Conservation (phyloP, 1,284 basidiomycete species). For the Acaromyces ingoldii region DNA sequence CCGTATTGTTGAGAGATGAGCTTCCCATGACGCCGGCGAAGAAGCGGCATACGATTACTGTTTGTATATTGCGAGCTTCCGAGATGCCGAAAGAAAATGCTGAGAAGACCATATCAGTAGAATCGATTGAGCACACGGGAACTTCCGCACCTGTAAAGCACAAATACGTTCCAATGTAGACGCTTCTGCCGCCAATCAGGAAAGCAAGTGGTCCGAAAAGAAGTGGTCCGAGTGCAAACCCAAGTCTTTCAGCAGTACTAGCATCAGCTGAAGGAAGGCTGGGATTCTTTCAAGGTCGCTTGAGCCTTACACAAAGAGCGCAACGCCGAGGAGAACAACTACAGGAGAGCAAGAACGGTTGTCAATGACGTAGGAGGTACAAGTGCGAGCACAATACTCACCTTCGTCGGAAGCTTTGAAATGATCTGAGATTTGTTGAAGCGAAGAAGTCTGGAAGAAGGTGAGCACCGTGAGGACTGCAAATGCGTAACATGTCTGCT, state of each 20-base stretch:
- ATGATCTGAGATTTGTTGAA: neutral
- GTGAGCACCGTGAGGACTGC: neutral
- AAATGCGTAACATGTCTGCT: neutral
- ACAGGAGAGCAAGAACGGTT: neutral
- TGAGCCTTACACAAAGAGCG: too few species aligned
- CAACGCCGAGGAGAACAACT: neutral
- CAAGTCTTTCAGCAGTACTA: too few species aligned
- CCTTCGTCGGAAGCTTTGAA: neutral
- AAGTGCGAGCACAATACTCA: neutral
- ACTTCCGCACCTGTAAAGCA: neutral
- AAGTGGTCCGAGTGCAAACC: neutral
- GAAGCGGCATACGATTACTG: constrained; percentile 15
- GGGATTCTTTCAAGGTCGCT: too few species aligned
- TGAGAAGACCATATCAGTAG: too few species aligned
- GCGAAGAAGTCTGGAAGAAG: neutral
- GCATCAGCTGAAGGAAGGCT: too few species aligned
- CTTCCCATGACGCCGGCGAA: constrained; percentile 11
- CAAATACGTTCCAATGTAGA: neutral
- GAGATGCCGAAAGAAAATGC: constrained; percentile 15
- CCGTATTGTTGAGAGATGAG: constrained; percentile 12
- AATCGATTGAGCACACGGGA: too few species aligned
- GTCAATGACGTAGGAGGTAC: neutral
- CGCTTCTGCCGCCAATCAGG: neutral
- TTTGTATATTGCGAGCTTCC: constrained; percentile 3
- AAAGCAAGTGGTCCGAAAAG: neutral